Conservation (phyloP, 108 stramenopile genomes). For the Fragilaria radians region DNA sequence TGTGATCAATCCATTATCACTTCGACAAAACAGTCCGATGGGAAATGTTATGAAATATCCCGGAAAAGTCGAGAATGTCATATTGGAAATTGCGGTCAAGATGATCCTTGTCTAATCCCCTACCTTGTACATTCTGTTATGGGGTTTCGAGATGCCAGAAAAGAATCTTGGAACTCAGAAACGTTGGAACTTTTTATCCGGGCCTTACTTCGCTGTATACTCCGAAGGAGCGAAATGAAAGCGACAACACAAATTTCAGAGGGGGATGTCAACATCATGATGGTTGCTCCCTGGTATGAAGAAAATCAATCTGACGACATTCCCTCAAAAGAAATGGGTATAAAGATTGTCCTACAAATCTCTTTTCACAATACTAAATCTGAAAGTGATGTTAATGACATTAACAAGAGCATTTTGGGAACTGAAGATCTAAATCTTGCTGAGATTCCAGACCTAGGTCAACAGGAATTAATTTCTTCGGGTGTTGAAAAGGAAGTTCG, state of each 20-base stretch:
- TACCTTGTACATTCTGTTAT: slow-evolving; percentile 66
- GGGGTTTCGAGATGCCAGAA: slow-evolving; percentile 32
- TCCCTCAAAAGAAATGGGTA: slow-evolving; percentile 2
- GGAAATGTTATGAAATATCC: slow-evolving; percentile 46
- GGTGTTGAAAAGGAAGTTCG: not conserved
- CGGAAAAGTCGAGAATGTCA: slow-evolving; percentile 58
- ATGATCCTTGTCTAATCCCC: slow-evolving; percentile 65
- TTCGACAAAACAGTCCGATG: slow-evolving; percentile 30
- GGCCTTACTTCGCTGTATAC: not conserved
- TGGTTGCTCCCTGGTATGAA: slow-evolving; percentile 23
- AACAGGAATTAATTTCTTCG: too few species aligned
- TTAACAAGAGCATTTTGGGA: too few species aligned
- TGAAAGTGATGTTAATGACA: not conserved
- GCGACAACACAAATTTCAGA: slow-evolving; percentile 8
- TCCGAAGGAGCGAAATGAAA: not conserved
- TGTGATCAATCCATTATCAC: slow-evolving; percentile 53
- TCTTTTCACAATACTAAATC: slow-evolving; percentile 33
- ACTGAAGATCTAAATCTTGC: too few species aligned
- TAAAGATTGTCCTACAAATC: slow-evolving; percentile 31
- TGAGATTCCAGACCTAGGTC: too few species aligned
- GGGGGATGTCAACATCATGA: slow-evolving; percentile 39
- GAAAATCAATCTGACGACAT: slow-evolving; percentile 3
- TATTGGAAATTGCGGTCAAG: slow-evolving; percentile 56
- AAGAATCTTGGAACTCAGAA: slow-evolving; percentile 8
- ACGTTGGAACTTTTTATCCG: slow-evolving; percentile 2